A percentile compares a stretch with the other conserved stretches of the same genome.
Evolutionary conservation across 2,329 filamentous ascomycete species (phyloP).

Genomic region (Erysiphe pisi): DNA sequence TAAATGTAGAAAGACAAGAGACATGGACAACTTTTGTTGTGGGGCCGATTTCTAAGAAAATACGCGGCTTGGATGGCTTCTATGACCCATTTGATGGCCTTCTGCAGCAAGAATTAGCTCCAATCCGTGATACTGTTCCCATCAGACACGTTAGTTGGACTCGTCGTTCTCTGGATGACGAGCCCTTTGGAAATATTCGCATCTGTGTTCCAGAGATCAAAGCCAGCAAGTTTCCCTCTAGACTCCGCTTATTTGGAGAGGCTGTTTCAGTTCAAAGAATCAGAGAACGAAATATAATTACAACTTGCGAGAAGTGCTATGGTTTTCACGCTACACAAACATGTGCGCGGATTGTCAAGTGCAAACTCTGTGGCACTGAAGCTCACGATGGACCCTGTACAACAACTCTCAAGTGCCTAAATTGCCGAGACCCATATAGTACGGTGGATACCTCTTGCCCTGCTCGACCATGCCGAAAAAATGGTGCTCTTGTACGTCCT

Average conservation of each 20-base stretch:
- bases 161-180: not conserved
- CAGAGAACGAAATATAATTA: no score
- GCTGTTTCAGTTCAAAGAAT: no score
- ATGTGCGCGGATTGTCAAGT: not conserved
- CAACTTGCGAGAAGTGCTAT: not conserved
- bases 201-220: not conserved
- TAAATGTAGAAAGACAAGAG: not conserved
- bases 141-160: not conserved
- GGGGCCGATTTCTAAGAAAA: not conserved
- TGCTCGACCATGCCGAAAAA: no score
- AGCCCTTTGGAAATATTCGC: not conserved
- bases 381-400: not conserved
- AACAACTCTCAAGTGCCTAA: not conserved
- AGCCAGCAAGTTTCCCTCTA: no score
- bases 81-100: not conserved
- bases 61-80: not conserved
- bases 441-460: no score
- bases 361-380: not conserved
- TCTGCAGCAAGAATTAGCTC: not conserved
- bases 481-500: no score
- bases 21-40: not conserved
- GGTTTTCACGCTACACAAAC: not conserved
- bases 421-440: no score
- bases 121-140: not conserved
- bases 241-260: no score